Evolutionary conservation across 1,284 basidiomycete species (phyloP), one percentile per base, ranked within the genome.

Genomic region (Sanghuangporus weigelae): DNA sequence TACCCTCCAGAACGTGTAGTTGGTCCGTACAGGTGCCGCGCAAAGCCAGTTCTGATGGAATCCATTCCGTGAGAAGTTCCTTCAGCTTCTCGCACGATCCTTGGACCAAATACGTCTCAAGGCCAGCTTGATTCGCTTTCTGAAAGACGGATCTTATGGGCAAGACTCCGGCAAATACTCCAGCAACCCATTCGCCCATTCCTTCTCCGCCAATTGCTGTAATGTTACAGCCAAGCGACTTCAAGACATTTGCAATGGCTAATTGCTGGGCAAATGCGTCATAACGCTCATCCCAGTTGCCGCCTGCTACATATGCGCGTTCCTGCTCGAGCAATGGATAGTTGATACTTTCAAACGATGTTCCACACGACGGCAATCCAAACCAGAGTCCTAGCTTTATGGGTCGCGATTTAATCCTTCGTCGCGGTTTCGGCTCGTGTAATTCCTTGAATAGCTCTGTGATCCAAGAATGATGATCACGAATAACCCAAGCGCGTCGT

Each of bases 401-500:
- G 19, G 48, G 42, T 10, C 50, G 19, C 23, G 8, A 35, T 26
- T 54, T 38, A 46, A 44, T 26, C n/a, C 19, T 40, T 23, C 19
- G 14, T 8, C 16, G 35, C 1, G 57, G 57, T 16, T 21, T 44
- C 26, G 57, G 57, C 19, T 26, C 40, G 8, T 26, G 5, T 21
- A 58, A 16, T 21, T 58, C 57, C 12, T 26, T 58, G 21, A 39
- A 6, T 12, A 58, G 35, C 5, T 36, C 39, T 23, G 44, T 11
- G 10, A 21, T 31, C 36, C 35, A 46, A 10, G 57, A 40, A 21
- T 21, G 19, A 35, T 42, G 40, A 16, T 57, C 56, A 7, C 38
- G 38, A 23, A 64, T 54, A n/a, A 14, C 23, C 57, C 54, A 62
- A 2, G 67, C 65, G 7, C 54, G 36, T 35, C 65, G 49, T 36